Evolutionary conservation across 345 rosid species (phyloP), one percentile per base, ranked within the genome.

Genomic region (Euphorbia lathyris): DNA sequence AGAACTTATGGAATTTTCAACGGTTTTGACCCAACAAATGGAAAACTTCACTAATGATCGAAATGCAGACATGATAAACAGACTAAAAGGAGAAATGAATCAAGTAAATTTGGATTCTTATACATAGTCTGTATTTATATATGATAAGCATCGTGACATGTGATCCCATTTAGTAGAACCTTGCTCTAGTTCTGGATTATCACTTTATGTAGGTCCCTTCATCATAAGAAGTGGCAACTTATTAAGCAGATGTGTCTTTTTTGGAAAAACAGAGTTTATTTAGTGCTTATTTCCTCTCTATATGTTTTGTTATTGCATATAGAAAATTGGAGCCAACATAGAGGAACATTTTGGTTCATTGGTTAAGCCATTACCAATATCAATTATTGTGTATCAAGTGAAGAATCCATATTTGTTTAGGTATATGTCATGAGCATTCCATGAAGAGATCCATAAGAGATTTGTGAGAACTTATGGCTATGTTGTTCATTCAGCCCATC

Each of bases 11-110:
- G 99, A 90, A 23, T 92, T 92, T 63, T 92, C 99, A 6, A 89
- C 98, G 83, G 94, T 92, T 71, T 58, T 96, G 75, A 92, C 89
- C 80, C 98, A 90, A 77, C 97, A 95, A 71, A 89, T 95, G 92
- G 96, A 95, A 56, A 90, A 82, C 71, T 92, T 79, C 77, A 82
- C 99, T 0, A 86, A 63, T 61, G 96, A 95, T 77, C 99, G 96
- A 4, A 90, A 87, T 81, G 97, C 97, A 0, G 99, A 95, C 71
- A 80, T 91, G 83, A 84, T 95, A n/a, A 85, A 87, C 67, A 84
- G 99, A 78, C 81, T 92, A 29, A 90, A 88, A 79, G 97, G 93
- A 70, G 97, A 92, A 92, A 85, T 95, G 97, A 86, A 79, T 74
- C 97, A 92, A 92, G 99, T 95, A 71, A 27, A 67, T 56, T 34